These are phyloP conservation scores for Ochetophila trinervis DNA, from an alignment of 306 rosid genomes.

Conservation along the genomic window DNA sequence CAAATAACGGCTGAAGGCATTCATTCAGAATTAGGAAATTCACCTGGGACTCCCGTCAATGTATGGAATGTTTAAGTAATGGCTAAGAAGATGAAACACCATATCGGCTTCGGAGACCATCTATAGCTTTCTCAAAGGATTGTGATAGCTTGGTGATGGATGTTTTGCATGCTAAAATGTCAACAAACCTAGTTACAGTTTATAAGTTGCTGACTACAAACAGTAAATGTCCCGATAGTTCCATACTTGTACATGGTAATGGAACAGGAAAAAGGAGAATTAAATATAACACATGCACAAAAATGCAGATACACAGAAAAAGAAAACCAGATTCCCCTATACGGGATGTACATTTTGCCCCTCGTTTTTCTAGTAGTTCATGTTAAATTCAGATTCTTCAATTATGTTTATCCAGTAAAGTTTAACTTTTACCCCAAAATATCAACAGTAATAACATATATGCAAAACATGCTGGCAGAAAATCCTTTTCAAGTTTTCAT, in stretches of 20 bases:
- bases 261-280: not conserved
- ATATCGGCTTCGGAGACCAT: constrained; percentile 54
- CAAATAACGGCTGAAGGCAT: not conserved
- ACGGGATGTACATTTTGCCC: too few relatives aligned
- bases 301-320: not conserved
- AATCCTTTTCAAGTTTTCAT: not conserved
- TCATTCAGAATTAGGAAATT: not conserved
- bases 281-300: not conserved
- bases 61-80: constrained; percentile 11
- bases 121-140: constrained; percentile 66
- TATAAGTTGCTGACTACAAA: not conserved
- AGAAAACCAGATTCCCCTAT: not conserved
- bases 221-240: not conserved
- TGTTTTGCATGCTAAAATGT: constrained; percentile 63
- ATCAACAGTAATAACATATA: too few relatives aligned
- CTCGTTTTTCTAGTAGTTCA: too few relatives aligned
- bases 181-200: not conserved
- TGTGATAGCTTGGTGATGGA: constrained; percentile 65
- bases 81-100: constrained; percentile 58
- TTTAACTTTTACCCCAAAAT: not conserved
- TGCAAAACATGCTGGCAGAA: not conserved
- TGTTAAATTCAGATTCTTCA: too few relatives aligned
- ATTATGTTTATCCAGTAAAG: too few relatives aligned
- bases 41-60: not conserved
- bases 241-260: too few relatives aligned